Evolutionary conservation across 306 rosid species (phyloP), one percentile per base, ranked within the genome.

Genomic region (Luffa acutangula): DNA sequence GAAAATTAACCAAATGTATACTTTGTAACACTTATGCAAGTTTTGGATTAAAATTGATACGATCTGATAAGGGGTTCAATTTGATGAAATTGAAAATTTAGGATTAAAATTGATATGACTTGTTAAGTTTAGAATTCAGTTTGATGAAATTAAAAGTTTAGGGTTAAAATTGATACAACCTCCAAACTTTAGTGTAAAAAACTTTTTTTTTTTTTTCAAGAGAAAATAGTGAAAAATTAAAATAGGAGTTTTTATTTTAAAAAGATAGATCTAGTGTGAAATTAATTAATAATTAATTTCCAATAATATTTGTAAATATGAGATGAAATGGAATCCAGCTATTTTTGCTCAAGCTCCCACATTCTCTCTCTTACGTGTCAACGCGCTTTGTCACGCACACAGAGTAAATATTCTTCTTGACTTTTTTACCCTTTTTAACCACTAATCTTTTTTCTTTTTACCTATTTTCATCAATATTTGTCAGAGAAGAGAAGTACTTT

Each of bases 291-390:
- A 31, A 5, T 33, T 13, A 63, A 10, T 34, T 33, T 63, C 1
- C 11, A 17, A 17, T 37, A 66, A 66, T 17, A 66, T 37, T 65
- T 20, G 73, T 67, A 41, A 3, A n/a, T 39, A 42, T 2, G n/a
- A 1, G 9, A 42, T 20, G 17, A 33, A 72, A 72, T 46, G 77
- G 77, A 72, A 72, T 48, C 77, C 77, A 72, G 77, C 77, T 48
- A 48, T 42, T 4, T 43, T 46, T 14, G 10, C 4, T 69, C 3
- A 43, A 70, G 53, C 20, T 46, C 41, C 12, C 2, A 45, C 39
- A 6, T 46, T 71, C 18, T 71, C 77, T 69, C n/a, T 72, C 77
- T 14, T 45, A 72, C 58, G 59, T 72, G 77, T 21, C 59, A 48
- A 72, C 77, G 77, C 58, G 77, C 21, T 72, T 72, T 25, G 3